Evolutionary conservation across 108 stramenopile species (phyloP).

Genomic region (Skeletonema costatum): DNA sequence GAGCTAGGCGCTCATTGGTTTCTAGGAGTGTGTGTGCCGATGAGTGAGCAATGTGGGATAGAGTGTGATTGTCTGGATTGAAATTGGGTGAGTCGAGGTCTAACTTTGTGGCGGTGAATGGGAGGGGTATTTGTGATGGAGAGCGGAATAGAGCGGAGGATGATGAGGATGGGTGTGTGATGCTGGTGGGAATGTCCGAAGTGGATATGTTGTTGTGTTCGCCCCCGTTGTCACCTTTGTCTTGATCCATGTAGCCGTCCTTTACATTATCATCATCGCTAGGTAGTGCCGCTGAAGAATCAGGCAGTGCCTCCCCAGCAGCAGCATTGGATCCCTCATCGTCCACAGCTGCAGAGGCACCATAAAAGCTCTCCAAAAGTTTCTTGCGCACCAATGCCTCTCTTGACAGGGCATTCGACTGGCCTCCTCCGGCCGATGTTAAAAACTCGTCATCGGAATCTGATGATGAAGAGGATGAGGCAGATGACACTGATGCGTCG

Average conservation of each 20-base stretch:
- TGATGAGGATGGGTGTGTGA: background rate
- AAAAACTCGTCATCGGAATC: conserved; percentile 64
- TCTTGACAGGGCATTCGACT: conserved; percentile 46
- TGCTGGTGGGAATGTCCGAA: background rate
- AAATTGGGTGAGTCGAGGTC: conserved; percentile 83
- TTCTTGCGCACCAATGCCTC: conserved; percentile 87
- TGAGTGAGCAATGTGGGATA: conserved; percentile 55
- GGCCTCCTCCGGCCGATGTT: conserved; percentile 33
- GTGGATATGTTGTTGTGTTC: background rate
- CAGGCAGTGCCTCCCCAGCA: background rate
- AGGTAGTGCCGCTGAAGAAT: background rate
- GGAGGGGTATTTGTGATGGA: conserved; percentile 40
- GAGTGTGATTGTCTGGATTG: conserved; percentile 60
- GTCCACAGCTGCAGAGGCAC: conserved; percentile 46
- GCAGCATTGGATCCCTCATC: background rate
- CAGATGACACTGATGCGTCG: background rate
- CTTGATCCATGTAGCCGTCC: conserved; percentile 25
- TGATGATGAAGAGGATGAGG: conserved; percentile 15
- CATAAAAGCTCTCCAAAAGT: conserved; percentile 87
- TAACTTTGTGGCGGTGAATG: conserved; percentile 35
- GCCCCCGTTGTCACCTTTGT: conserved; percentile 18
- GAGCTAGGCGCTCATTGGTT: conserved; percentile 68
- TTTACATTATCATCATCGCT: conserved; percentile 31
- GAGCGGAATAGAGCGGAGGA: background rate
- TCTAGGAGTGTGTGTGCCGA: conserved; percentile 67